Evolutionary conservation across 257 asterid genomes (phyloP), one percentile per base, ranked within the genome.

Genomic region (Nicotiana noctiflora): DNA sequence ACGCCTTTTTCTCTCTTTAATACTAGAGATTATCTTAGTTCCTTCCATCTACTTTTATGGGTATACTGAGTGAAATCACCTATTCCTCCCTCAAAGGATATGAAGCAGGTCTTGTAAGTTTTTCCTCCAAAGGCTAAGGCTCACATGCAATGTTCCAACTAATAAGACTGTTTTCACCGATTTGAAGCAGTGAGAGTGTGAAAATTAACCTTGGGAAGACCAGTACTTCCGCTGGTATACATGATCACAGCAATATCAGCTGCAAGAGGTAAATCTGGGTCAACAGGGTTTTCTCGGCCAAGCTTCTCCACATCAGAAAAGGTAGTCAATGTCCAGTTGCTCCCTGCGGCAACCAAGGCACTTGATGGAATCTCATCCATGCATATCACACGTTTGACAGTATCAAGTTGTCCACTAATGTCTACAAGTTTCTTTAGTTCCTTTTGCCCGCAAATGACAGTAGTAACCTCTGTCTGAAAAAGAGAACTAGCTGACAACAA

Each of bases 211-310:
- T 96, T 96, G 37, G 98, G 98, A 97, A 96, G 86, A 56, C 99
- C 99, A 67, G 98, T 96, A 84, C 99, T 96, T 81, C 99, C 98
- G 84, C 99, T 96, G 1, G 99, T 96, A 88, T 96, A 96, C 99
- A 96, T 96, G 79, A 96, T 92, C 87, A 96, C 99, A 56, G 98
- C 99, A 85, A 90, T 52, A 85, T 94, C 99, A 82, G 98, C 90
- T 76, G 90, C 84, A 84, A 96, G 88, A 82, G 99, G 99, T 59
- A 96, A 84, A 46, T 94, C 97, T 11, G 98, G 91, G 32, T 91
- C 97, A 67, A 85, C 92, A 8, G 98, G 93, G 83, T 86, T 89
- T 86, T 87, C 93, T 44, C 84, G 83, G 75, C 99, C 99, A 82
- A 91, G 86, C 82, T 84, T 90, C 76, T 94, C 91, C 57, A 92